A percentile compares a stretch with the other conserved stretches of the same genome.
These are phyloP conservation scores for Fusarium penzigii DNA, from an alignment of 2,329 filamentous ascomycete species.

Conservation along the genomic window DNA sequence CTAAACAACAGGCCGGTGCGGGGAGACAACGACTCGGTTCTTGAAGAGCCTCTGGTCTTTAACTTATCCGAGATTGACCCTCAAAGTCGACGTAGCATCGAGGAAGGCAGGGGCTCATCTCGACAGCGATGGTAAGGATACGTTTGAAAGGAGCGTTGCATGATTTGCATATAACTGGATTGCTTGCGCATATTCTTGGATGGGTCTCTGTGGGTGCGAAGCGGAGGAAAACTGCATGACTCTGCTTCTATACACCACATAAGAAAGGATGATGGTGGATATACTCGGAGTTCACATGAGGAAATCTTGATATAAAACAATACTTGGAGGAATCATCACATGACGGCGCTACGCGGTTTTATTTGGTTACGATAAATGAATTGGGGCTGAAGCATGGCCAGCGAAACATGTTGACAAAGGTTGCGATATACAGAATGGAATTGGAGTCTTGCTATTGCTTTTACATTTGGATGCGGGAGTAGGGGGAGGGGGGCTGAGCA, in stretches of 20 bases:
- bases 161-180: not conserved
- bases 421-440: not conserved
- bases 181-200: not conserved
- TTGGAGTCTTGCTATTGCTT: not conserved
- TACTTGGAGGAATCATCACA: not conserved
- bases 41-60: constrained; percentile 72
- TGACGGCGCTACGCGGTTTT: not conserved
- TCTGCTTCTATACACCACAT: not conserved
- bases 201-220: not conserved
- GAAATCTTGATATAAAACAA: not conserved
- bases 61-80: constrained; percentile 71
- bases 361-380: not conserved
- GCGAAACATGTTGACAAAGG: not conserved
- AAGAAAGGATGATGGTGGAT: not conserved
- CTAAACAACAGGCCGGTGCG: constrained; percentile 40
- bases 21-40: constrained; percentile 51
- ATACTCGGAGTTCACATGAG: not conserved
- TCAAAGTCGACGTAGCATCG: constrained; percentile 58
- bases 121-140: not conserved
- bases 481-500: too few species aligned
- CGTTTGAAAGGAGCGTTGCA: not conserved
- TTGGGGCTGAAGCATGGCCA: not conserved
- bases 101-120: constrained; percentile 46
- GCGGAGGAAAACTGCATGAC: not conserved
- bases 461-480: not conserved